Evolutionary conservation across 345 rosid species (phyloP), one percentile per base, ranked within the genome.

Genomic region (Excoecaria agallocha): DNA sequence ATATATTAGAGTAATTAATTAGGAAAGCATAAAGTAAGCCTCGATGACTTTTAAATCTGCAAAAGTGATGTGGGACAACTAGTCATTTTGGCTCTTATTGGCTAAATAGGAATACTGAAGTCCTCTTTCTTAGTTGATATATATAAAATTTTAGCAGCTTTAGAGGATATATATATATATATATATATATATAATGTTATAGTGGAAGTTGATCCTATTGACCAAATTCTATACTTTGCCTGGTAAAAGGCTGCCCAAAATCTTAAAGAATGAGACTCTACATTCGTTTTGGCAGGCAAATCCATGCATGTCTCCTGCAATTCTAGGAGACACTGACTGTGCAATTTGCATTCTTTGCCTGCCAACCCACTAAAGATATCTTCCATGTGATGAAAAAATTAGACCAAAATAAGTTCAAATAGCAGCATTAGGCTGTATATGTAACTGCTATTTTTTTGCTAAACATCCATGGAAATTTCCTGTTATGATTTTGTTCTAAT

Each of bases 231-330:
- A 19, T 69, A 20, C 37, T 43, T 20, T 10, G 37, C n/a, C 51
- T 45, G 8, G 17, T 16, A 16, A 46, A 35, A 71, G 38, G 30
- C 43, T 46, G 15, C 57, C 39, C 57, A 24, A 12, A 70, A 70
- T 55, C 20, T 39, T 56, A 1, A 58, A 49, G 55, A 22, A 25
- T 49, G 57, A 67, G 41, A 24, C 6, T 67, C 70, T 57, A 48
- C 71, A 49, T 67, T 67, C 35, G n/a, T 35, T n/a, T 45, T 62
- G 67, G 22, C 48, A 63, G 62, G 62, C 62, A 58, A 22, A 58
- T 25, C 46, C 46, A 62, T 62, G 45, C 66, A 59, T 16, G 46
- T 64, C 68, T 46, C 69, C 24, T n/a, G 37, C 48, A 25, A 48
- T 22, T 62, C 43, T 20, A 8, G 24, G 62, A 16, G 12, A 12